Percentiles rank a stretch among this genome's conserved stretches.
Evolutionary conservation across 495 filamentous ascomycete genomes (phyloP).

Genomic region (Neurospora cerealis): DNA sequence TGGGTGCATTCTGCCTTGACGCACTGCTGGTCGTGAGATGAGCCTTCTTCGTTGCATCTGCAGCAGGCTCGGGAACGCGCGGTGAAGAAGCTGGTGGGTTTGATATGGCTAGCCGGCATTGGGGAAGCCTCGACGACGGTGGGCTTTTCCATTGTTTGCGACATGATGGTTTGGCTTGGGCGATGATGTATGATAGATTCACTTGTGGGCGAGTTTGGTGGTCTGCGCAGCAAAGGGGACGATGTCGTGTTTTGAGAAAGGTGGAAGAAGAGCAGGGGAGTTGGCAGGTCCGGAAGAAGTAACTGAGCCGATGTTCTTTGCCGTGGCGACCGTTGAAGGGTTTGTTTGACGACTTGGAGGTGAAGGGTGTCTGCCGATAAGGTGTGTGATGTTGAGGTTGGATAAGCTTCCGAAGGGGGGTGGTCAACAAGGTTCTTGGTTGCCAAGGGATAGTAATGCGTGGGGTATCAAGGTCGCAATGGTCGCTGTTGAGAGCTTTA

Average conservation of each 20-base stretch:
- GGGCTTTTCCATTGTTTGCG: background rate
- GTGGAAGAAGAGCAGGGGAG: background rate
- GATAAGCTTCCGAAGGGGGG: background rate
- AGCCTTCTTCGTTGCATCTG: slow-evolving; percentile 6
- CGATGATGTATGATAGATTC: background rate
- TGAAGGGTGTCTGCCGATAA: background rate
- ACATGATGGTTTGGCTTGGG: background rate
- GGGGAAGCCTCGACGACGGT: background rate
- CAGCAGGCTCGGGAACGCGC: slow-evolving; percentile 8
- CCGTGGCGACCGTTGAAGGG: background rate
- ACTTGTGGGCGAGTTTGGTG: background rate
- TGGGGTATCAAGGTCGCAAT: background rate
- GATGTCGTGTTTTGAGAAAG: background rate
- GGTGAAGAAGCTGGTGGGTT: slow-evolving; percentile 7
- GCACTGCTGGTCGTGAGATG: background rate
- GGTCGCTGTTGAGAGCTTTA: background rate
- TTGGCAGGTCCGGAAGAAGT: background rate
- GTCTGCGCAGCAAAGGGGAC: background rate
- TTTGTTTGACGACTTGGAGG: background rate
- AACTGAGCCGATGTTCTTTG: background rate
- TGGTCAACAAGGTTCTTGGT: background rate
- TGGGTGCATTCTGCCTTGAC: slow-evolving; percentile 3
- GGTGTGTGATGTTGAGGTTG: background rate
- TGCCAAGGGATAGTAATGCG: background rate
- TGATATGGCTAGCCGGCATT: slow-evolving; percentile 10